Conservation (phyloP, 495 filamentous ascomycete species). For the Amphirosellinia nigrospora region DNA sequence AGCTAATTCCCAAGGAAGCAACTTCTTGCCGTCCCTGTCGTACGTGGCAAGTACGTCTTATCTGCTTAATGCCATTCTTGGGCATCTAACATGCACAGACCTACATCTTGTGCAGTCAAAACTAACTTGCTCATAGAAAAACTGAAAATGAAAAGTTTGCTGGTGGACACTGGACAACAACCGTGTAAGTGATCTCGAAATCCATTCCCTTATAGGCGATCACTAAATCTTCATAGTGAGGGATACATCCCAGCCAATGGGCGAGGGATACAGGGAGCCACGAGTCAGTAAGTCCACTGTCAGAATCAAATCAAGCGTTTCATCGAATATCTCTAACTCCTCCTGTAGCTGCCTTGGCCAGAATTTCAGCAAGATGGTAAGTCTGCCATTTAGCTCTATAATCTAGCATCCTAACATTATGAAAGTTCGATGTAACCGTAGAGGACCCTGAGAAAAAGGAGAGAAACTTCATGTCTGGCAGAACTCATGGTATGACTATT, state of each 20-base stretch:
- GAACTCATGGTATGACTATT: conserved; percentile 75
- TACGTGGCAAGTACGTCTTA: conserved; percentile 67
- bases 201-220: neutral
- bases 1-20: conserved; percentile 47
- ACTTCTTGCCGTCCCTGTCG: conserved; percentile 90
- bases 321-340: conserved; percentile 1
- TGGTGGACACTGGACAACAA: conserved; percentile 93
- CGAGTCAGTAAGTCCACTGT: conserved; percentile 63
- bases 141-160: conserved; percentile 97
- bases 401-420: neutral
- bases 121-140: conserved; percentile 54
- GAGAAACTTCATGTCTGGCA: conserved; percentile 91
- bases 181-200: conserved; percentile 51
- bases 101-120: neutral
- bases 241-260: conserved; percentile 94
- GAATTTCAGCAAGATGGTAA: conserved; percentile 91
- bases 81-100: neutral
- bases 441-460: conserved; percentile 86
- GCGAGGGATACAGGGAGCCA: conserved; percentile 94
- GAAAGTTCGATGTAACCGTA: conserved; percentile 83
- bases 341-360: conserved; percentile 73
- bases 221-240: conserved; percentile 52
- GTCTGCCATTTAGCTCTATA: neutral
- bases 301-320: neutral
- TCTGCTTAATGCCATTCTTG: neutral